A percentile compares a stretch with the other conserved stretches of the same genome.
Conservation (phyloP, 2,329 filamentous ascomycete genomes). For the Monosporascus ibericus region DNA sequence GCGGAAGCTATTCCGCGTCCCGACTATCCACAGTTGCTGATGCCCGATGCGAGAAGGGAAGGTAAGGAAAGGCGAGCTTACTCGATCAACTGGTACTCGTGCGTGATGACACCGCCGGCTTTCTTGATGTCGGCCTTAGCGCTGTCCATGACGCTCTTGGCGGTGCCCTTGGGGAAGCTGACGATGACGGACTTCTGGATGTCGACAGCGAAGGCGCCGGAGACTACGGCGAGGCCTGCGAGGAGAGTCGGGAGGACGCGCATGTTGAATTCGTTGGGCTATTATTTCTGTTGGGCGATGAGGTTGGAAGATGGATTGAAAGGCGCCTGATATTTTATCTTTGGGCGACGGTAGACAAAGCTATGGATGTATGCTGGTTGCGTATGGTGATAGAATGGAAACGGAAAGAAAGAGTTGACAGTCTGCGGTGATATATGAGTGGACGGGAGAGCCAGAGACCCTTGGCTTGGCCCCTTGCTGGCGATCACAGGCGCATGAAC, state of each 20-base stretch:
- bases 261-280: slow-evolving; percentile 44
- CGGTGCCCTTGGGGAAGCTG: slow-evolving; percentile 65
- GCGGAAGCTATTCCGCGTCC: not conserved
- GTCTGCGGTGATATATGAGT: too few species aligned
- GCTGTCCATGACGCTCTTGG: slow-evolving; percentile 59
- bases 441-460: too few species aligned
- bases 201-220: slow-evolving; percentile 57
- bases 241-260: slow-evolving; percentile 50
- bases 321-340: too few species aligned
- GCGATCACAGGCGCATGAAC: too few species aligned
- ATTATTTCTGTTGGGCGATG: not conserved
- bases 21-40: not conserved
- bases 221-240: slow-evolving; percentile 49
- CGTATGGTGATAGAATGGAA: too few species aligned
- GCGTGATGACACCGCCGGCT: slow-evolving; percentile 71
- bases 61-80: slow-evolving; percentile 35
- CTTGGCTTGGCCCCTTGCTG: too few species aligned
- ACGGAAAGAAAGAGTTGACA: too few species aligned
- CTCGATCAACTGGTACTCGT: slow-evolving; percentile 66
- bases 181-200: slow-evolving; percentile 70
- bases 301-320: too few species aligned
- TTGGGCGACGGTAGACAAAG: too few species aligned
- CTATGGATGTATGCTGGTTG: too few species aligned
- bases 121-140: slow-evolving; percentile 66
- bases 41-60: not conserved